Percentiles rank a stretch among this genome's conserved stretches.
These are phyloP conservation scores for Soucietia sequanensis DNA, from an alignment of 805 yeast genomes.

Conservation along the genomic window DNA sequence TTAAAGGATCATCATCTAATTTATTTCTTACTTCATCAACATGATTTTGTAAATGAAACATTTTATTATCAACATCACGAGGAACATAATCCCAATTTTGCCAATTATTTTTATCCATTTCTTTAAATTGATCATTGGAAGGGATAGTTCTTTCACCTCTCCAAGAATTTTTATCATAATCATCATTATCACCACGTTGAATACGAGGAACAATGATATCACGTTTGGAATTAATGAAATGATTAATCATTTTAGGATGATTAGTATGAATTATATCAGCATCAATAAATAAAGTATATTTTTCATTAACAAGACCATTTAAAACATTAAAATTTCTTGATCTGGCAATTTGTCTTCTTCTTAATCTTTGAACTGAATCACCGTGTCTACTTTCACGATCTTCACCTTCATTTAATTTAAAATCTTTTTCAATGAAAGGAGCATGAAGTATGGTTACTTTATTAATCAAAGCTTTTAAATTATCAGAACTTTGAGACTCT, in stretches of 20 bases:
- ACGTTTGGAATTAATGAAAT: slow-evolving; percentile 24
- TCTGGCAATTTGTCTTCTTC: slow-evolving; percentile 37
- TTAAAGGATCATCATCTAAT: slow-evolving; percentile 7
- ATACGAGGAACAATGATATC: slow-evolving; percentile 41
- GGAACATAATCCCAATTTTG: slow-evolving; percentile 34
- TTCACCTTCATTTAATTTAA: slow-evolving; percentile 9
- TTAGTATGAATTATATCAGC: slow-evolving; percentile 30
- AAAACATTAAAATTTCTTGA: slow-evolving; percentile 34
- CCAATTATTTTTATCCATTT: slow-evolving; percentile 30
- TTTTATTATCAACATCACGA: slow-evolving; percentile 21
- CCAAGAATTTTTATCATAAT: slow-evolving; percentile 43
- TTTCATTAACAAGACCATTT: slow-evolving; percentile 25
- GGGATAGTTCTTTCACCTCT: slow-evolving; percentile 37
- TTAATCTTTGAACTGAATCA: slow-evolving; percentile 27
- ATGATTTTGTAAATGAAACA: slow-evolving; percentile 28
- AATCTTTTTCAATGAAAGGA: slow-evolving; percentile 30
- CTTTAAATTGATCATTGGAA: slow-evolving; percentile 18
- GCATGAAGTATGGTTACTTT: slow-evolving; percentile 30
- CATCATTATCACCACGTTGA: slow-evolving; percentile 20
- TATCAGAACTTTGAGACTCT: slow-evolving; percentile 3
- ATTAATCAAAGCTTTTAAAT: slow-evolving; percentile 4
- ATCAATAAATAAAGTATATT: slow-evolving; percentile 36
- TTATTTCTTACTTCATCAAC: slow-evolving; percentile 8
- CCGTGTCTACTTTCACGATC: slow-evolving; percentile 23
- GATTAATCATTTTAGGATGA: slow-evolving; percentile 19